phyloP scores from a whole-genome alignment of 2,329 filamentous ascomycete species.

The Colletotrichum echinochloae region DNA sequence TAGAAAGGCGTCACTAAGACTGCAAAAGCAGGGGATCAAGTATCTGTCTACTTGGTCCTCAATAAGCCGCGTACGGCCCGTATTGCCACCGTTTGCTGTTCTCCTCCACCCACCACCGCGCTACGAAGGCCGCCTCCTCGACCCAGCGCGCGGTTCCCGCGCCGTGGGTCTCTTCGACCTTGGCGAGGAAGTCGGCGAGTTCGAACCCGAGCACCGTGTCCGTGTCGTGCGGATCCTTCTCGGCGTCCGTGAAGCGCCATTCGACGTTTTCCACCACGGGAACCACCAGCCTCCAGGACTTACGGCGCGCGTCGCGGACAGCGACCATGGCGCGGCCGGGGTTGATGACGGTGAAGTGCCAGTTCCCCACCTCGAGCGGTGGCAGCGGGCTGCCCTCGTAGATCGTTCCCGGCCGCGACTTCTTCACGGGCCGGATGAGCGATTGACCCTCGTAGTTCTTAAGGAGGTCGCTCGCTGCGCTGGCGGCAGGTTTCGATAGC shows the following conservation, averaged over 20 bases:
- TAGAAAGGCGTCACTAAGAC: neutral
- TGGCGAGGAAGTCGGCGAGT: slow-evolving; percentile 30
- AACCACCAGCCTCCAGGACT: slow-evolving; percentile 41
- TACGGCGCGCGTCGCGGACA: slow-evolving; percentile 40
- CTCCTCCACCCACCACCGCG: slow-evolving; percentile 43
- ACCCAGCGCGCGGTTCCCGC: slow-evolving; percentile 41
- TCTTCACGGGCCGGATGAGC: neutral
- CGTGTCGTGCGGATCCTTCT: slow-evolving; percentile 38
- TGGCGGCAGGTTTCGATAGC: slow-evolving; percentile 48
- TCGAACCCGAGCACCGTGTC: slow-evolving; percentile 35
- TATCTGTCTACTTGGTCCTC: neutral
- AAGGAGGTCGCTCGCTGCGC: slow-evolving; percentile 53
- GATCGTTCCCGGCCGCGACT: neutral
- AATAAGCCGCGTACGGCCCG: slow-evolving; percentile 21
- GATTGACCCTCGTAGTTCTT: slow-evolving; percentile 23
- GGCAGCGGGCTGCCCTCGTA: neutral
- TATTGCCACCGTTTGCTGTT: slow-evolving; percentile 30
- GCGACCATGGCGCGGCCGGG: slow-evolving; percentile 43
- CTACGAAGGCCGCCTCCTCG: slow-evolving; percentile 42
- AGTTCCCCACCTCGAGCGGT: slow-evolving; percentile 49
- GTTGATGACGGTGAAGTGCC: slow-evolving; percentile 68
- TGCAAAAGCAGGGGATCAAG: neutral
- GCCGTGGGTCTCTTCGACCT: slow-evolving; percentile 28
- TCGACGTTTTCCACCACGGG: slow-evolving; percentile 42
- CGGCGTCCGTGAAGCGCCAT: slow-evolving; percentile 41